Percentiles rank a stretch among this genome's conserved stretches.
Conservation (phyloP, 2,329 filamentous ascomycete species). For the Colletotrichum chlorophyti region DNA sequence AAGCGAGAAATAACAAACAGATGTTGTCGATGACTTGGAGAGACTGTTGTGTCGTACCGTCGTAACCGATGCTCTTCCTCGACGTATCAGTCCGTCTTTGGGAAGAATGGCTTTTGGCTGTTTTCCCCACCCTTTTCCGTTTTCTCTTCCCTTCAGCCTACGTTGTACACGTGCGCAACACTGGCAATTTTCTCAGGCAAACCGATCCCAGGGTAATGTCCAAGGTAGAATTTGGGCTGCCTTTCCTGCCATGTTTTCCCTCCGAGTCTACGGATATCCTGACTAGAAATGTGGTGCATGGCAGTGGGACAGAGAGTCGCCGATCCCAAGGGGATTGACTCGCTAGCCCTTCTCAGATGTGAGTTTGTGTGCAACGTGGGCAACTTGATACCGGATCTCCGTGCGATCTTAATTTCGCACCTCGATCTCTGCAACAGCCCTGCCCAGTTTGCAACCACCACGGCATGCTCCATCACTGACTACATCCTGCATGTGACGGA, state of each 20-base stretch:
- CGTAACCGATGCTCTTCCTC: conserved; percentile 5
- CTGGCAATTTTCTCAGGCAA: background rate
- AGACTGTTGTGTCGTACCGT: background rate
- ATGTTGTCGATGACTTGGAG: background rate
- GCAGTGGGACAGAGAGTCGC: conserved; percentile 5
- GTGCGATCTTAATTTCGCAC: conserved; percentile 4
- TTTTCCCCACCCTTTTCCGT: background rate
- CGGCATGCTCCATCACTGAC: background rate
- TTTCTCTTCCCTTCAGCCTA: too few relatives aligned
- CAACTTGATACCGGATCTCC: conserved; percentile 9
- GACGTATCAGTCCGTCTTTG: background rate
- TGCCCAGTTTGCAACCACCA: background rate
- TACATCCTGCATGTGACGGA: conserved; percentile 10
- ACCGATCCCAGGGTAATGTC: background rate
- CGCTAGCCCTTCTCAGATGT: background rate
- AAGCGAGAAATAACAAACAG: conserved; percentile 9
- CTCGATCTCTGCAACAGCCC: conserved; percentile 6
- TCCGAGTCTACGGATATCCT: background rate
- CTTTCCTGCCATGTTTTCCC: conserved; percentile 1
- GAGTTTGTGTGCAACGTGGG: background rate
- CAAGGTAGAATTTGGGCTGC: background rate
- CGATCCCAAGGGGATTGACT: conserved; percentile 15
- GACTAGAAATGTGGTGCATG: conserved; percentile 4
- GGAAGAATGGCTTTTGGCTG: background rate
- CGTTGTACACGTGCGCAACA: too few relatives aligned